These are phyloP conservation scores for Narthecium ossifragum DNA, from an alignment of 106 monocot genomes.

Conservation along the genomic window DNA sequence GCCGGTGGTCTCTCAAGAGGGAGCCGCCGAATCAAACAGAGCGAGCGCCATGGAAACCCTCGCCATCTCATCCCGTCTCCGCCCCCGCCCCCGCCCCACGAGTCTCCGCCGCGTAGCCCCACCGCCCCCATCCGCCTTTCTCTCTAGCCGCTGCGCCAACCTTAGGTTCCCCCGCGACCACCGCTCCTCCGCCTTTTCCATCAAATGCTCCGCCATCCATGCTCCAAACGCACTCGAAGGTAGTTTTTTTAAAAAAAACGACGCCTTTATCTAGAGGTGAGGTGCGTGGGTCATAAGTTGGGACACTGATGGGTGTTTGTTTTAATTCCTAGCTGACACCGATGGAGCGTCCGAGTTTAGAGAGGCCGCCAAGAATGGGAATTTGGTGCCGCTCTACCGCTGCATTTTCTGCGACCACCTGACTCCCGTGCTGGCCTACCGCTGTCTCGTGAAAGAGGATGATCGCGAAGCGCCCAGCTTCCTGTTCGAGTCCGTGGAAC, in stretches of 20 bases:
- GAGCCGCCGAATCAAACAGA: not conserved
- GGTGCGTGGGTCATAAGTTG: no score
- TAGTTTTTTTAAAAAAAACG: no score
- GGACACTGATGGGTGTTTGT: constrained; percentile 3
- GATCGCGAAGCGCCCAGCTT: constrained; percentile 82
- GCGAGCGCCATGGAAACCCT: not conserved
- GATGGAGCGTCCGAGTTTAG: constrained; percentile 32
- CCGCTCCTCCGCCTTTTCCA: not conserved
- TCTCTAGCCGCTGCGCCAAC: not conserved
- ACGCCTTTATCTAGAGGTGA: no score
- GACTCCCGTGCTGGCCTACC: constrained; percentile 63
- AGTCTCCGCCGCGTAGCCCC: not conserved
- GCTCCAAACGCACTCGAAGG: no score
- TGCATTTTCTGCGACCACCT: constrained; percentile 72
- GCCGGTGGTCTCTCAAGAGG: not conserved
- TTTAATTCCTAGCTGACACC: constrained; percentile 6
- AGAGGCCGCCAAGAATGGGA: constrained; percentile 34
- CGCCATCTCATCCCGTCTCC: not conserved
- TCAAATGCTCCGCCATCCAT: constrained; percentile 5
- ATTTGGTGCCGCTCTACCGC: constrained; percentile 49
- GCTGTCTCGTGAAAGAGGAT: constrained; percentile 63
- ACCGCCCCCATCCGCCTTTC: not conserved
- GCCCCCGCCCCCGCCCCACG: not conserved
- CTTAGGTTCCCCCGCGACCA: not conserved
- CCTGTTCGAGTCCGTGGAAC: constrained; percentile 86